Base-by-base conservation (phyloP, 257 asterid genomes). In the Solanum tarijense region DNA sequence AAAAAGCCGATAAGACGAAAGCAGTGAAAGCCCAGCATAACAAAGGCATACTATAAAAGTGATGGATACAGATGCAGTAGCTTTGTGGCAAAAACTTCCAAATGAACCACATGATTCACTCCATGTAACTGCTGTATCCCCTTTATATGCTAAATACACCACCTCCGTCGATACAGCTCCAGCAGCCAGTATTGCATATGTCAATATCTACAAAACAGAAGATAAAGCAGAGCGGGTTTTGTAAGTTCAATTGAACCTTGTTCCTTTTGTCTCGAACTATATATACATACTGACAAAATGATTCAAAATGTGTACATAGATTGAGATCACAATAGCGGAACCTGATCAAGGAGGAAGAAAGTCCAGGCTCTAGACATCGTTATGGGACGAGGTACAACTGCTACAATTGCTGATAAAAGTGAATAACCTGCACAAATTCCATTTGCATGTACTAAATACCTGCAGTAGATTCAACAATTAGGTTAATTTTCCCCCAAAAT, bases 341-440 rank as follows among this genome's bases (percentile, higher is more conserved):
- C 98, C 98, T 96, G 99, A 87, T 96, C 99, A 4, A 95, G 98
- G 87, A 95, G 90, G 89, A 95, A 96, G 93, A 96, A 95, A 5
- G 94, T 90, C 98, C 98, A 96, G 36, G 98, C 99, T 83, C 96
- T 86, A 41, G 94, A 87, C 94, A 93, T 81, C 89, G 96, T 93
- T 39, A 96, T 89, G 2, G 96, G 97, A 38, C 95, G 94, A 23
- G 97, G 98, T 79, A 95, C 91, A 10, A 95, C 96, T 55, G 94
- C 94, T 0, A 92, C 94, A 10, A 96, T 89, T 10, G 98, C 98
- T 88, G 98, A 95, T 58, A 96, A 89, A 84, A 96, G 94, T 18
- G 99, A 96, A 85, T 96, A 96, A 14, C 98, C 98, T 74, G 98
- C 98, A 35, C 99, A 96, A n/a, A 96, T 89, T 48, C 99, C 96